Conservation (phyloP, 2,329 filamentous ascomycete genomes). For the Penicillium hesseltinei region DNA sequence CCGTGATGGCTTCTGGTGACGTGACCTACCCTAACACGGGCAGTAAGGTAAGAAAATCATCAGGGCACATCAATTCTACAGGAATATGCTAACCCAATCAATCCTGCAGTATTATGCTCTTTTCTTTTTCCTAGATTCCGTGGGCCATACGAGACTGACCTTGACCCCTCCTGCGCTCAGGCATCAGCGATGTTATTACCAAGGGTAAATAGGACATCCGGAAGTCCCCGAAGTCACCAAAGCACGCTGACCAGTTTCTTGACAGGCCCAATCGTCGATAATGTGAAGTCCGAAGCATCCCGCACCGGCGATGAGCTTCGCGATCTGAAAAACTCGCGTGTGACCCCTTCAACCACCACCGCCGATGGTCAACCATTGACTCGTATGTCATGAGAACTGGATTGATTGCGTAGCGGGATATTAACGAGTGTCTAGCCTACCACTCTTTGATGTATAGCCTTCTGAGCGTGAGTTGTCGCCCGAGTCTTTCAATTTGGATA, state of each 20-base stretch:
- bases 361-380: constrained; percentile 63
- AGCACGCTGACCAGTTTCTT: constrained; percentile 17
- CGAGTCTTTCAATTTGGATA: not conserved
- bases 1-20: constrained; percentile 36
- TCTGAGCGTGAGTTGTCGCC: constrained; percentile 52
- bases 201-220: constrained; percentile 23
- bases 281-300: constrained; percentile 55
- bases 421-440: constrained; percentile 50
- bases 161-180: constrained; percentile 16
- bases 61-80: constrained; percentile 5
- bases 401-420: not conserved
- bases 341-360: constrained; percentile 54
- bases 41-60: constrained; percentile 37
- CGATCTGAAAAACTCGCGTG: constrained; percentile 56
- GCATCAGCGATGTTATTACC: constrained; percentile 26
- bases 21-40: constrained; percentile 41
- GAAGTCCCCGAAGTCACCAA: not conserved
- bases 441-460: constrained; percentile 67
- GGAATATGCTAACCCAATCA: constrained; percentile 14
- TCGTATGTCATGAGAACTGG: constrained; percentile 43
- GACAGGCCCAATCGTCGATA: constrained; percentile 56
- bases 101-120: constrained; percentile 15
- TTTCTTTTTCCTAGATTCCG: not conserved
- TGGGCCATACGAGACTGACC: constrained; percentile 15
- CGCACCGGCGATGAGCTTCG: constrained; percentile 59